phyloP scores from a whole-genome alignment of 106 monocot genomes.

The Agapanthus africanus region DNA sequence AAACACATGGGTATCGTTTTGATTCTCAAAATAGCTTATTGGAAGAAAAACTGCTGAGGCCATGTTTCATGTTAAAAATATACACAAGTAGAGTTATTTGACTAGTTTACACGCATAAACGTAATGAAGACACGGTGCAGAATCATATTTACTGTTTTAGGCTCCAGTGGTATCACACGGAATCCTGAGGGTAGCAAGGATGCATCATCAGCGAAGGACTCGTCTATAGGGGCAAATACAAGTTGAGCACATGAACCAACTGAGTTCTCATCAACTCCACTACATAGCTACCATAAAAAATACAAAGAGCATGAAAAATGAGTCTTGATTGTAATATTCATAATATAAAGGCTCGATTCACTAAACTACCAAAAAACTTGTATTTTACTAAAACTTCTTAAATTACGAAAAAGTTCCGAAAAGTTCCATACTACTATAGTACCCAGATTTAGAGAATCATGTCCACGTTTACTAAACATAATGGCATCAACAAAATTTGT shows the following conservation, averaged over 20 bases:
- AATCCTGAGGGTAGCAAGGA: conserved; percentile 83
- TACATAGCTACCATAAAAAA: conserved; percentile 48
- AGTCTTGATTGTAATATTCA: not conserved
- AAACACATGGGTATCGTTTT: too few relatives aligned
- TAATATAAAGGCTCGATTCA: too few relatives aligned
- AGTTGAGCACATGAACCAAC: conserved; percentile 70
- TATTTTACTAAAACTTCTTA: too few relatives aligned
- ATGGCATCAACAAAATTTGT: too few relatives aligned
- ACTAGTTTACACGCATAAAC: not conserved
- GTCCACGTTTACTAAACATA: not conserved
- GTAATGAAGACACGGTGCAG: not conserved
- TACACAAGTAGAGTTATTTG: not conserved
- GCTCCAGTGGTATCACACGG: conserved; percentile 68
- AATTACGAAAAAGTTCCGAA: too few relatives aligned
- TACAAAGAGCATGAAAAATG: not conserved
- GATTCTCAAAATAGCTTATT: not conserved
- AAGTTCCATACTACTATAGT: too few relatives aligned
- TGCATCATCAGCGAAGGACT: conserved; percentile 81
- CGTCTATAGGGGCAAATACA: conserved; percentile 93
- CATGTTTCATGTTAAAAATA: not conserved
- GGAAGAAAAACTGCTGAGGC: not conserved
- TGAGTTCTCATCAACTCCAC: conserved; percentile 74
- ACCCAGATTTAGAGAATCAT: too few relatives aligned
- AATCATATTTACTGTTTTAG: conserved; percentile 40
- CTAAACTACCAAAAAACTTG: not conserved